Base-by-base conservation (phyloP, 371 early-diverging fungal genomes). In the Syncephalastrum sp. region DNA sequence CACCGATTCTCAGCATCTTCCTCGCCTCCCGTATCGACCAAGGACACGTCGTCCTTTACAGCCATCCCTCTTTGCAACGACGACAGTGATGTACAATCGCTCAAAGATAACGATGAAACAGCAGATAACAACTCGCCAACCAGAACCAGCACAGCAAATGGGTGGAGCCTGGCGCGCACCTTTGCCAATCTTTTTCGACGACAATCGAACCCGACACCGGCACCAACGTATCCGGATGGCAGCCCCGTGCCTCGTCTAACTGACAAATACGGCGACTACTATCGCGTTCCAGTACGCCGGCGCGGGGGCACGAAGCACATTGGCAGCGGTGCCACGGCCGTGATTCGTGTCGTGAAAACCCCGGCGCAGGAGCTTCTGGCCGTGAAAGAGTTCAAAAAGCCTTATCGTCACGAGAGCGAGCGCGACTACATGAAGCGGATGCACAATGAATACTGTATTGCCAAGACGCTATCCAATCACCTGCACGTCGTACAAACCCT, bases 381-480 rank as follows among this genome's bases (percentile, higher is more conserved):
- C 21, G 73, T 72, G 51, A 75, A 91, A 70, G 90, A 88, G 62
- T 91, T 92, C 70, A 81, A 80, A 25, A 81, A 82, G 53, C 57
- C 60, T 51, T 60, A 73, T 10, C 67, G 79, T 42, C 70, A 77
- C 47, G 90, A 91, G 68, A 57, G 75, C 16, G 78, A 83, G 59
- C 79, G 75, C 42, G 79, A 80, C 44, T 91, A 89, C 59, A 72
- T 86, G 57, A 86, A 90, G 49, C 79, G 84, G 6, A 65, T 91
- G 74, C 77, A 85, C 4, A 79, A 78, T 56, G 92, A 92, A 70
- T 92, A 83, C 50, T 89, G 88, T 56, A 91, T 92, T 45, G 77
- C 81, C 45, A 82, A 78, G 53, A 68, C 85, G 4, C 78, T 85
- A n/a, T 63, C 69, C 1, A 78, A 76, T 50, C 89, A 89, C 63